These are phyloP conservation scores for Gastrodia elata DNA, from an alignment of 106 monocot genomes.

Conservation along the genomic window DNA sequence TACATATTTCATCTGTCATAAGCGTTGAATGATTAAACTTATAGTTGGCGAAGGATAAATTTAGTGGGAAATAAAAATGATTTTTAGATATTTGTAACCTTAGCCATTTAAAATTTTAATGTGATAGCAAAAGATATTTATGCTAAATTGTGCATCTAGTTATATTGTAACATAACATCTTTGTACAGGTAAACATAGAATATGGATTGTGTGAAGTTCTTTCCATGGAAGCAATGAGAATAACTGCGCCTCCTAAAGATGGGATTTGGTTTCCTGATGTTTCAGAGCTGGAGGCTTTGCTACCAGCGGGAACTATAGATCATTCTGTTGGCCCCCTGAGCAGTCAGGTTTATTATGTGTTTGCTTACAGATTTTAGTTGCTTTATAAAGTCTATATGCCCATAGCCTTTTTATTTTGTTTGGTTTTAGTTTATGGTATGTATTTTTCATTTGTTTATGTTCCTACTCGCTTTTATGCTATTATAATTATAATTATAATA, in stretches of 20 bases:
- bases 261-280: conserved; percentile 60
- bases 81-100: no score
- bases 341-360: conserved; percentile 26
- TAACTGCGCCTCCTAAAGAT: conserved; percentile 26
- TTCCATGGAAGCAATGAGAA: conserved; percentile 26
- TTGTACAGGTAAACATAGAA: conserved; percentile 73
- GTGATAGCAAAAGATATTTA: no score
- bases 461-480: no score
- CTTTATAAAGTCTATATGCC: background rate
- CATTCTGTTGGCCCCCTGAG: conserved; percentile 39
- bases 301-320: conserved; percentile 60
- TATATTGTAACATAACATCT: background rate
- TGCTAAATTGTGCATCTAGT: no score
- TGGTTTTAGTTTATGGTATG: background rate
- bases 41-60: no score
- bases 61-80: no score
- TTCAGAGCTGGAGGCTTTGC: conserved; percentile 48
- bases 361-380: background rate
- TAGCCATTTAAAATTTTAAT: no score
- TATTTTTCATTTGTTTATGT: background rate
- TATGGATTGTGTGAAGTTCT: conserved; percentile 73
- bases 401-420: background rate
- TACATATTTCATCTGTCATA: no score
- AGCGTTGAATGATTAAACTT: no score
- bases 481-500: no score